Percentiles rank a stretch among this genome's conserved stretches.
phyloP scores from a whole-genome alignment of 2,329 filamentous ascomycete species.

The Microsporum audouinii region DNA sequence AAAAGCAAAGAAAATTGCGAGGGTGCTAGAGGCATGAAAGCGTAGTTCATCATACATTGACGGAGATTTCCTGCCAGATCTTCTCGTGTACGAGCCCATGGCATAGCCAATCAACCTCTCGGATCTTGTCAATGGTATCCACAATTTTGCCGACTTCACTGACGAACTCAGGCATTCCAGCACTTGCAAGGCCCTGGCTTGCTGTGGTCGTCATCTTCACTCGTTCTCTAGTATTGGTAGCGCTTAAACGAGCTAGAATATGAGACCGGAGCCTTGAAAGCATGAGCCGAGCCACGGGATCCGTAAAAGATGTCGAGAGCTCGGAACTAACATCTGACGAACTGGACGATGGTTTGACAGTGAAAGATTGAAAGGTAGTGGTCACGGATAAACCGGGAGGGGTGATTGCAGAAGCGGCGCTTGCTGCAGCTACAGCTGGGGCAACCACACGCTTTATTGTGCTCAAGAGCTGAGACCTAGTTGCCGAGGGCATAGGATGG shows the following conservation, averaged over 20 bases:
- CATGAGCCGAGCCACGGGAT: constrained; percentile 51
- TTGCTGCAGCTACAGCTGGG: constrained; percentile 38
- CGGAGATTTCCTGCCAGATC: constrained; percentile 28
- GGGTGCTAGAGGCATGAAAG: no score
- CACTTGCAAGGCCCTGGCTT: constrained; percentile 47
- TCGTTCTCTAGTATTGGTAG: constrained; percentile 49
- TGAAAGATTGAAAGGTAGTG: background rate
- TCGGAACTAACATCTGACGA: constrained; percentile 21
- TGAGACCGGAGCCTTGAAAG: constrained; percentile 49
- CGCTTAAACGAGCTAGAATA: constrained; percentile 43
- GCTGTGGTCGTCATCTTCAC: constrained; percentile 48
- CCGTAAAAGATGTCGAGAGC: constrained; percentile 37
- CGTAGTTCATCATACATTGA: background rate
- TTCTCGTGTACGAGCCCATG: constrained; percentile 49
- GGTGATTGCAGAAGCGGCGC: constrained; percentile 17
- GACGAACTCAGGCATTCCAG: constrained; percentile 52
- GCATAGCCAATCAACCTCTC: constrained; percentile 47
- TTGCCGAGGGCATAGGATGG: constrained; percentile 38
- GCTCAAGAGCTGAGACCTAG: constrained; percentile 35
- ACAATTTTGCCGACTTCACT: constrained; percentile 48
- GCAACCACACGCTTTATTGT: constrained; percentile 44
- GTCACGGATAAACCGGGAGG: constrained; percentile 7
- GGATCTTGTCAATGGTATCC: constrained; percentile 45
- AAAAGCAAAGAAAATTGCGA: background rate
- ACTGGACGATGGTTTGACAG: constrained; percentile 1